A percentile compares a stretch with the other conserved stretches of the same genome.
phyloP scores from a whole-genome alignment of 2,329 filamentous ascomycete species.

The Oidium heveae region DNA sequence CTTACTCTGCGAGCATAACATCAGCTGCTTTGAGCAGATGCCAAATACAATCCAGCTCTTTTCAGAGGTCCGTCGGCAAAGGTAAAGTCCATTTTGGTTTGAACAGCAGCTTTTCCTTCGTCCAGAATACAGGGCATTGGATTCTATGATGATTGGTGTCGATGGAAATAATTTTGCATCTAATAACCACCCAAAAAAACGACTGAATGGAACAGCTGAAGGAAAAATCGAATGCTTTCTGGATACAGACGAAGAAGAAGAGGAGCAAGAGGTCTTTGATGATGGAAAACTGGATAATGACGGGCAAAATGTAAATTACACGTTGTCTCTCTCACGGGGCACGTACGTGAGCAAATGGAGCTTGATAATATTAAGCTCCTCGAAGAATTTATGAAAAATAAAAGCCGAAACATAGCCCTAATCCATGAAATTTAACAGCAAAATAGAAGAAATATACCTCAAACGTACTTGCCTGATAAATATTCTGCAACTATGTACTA shows the following conservation, averaged over 20 bases:
- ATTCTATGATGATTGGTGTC: background rate
- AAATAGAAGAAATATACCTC: background rate
- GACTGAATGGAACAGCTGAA: background rate
- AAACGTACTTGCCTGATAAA: background rate
- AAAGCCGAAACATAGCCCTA: background rate
- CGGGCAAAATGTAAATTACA: background rate
- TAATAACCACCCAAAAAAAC: background rate
- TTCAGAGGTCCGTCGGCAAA: background rate
- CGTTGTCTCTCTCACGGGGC: background rate
- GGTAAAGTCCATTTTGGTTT: background rate
- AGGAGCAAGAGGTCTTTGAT: background rate
- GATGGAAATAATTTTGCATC: background rate
- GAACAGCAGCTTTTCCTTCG: background rate
- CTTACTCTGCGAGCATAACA: background rate
- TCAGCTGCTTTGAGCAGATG: background rate
- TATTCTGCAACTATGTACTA: background rate
- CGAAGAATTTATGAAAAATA: background rate
- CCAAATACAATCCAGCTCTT: background rate
- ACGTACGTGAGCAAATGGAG: background rate
- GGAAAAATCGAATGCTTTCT: background rate
- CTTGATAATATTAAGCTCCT: background rate
- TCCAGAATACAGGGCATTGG: background rate
- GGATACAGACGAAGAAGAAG: background rate
- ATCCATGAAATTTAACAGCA: background rate
- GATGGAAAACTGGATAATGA: background rate